These are phyloP conservation scores for Tremellales sp. DNA, from an alignment of 1,284 basidiomycete species.

Conservation along the genomic window DNA sequence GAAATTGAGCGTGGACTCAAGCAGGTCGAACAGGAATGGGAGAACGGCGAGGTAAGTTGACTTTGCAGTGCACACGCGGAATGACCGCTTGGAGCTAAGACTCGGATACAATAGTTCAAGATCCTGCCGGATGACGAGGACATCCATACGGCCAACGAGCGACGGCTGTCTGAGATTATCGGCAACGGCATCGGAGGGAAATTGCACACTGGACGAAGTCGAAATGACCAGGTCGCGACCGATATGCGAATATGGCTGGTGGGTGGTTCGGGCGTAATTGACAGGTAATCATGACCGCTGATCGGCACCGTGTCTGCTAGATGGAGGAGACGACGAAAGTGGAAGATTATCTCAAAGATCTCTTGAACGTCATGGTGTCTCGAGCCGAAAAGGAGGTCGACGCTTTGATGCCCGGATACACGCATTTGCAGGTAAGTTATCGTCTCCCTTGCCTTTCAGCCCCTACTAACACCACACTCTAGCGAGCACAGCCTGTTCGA, in stretches of 20 bases:
- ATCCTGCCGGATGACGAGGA: conserved; percentile 85
- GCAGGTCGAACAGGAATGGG: conserved; percentile 81
- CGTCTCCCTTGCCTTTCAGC: background rate
- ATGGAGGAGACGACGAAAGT: conserved; percentile 72
- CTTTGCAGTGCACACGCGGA: background rate
- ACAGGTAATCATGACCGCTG: background rate
- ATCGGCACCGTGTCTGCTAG: conserved; percentile 11
- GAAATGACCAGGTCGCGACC: conserved; percentile 97
- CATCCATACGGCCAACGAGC: conserved; percentile 99
- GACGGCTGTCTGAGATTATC: conserved; percentile 87
- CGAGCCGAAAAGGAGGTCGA: conserved; percentile 90
- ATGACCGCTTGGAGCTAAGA: background rate
- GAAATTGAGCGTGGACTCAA: conserved; percentile 76
- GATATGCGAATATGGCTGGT: conserved; percentile 93
- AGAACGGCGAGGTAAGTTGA: conserved; percentile 57
- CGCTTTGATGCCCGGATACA: conserved; percentile 90
- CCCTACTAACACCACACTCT: conserved; percentile 1
- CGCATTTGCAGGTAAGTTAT: conserved; percentile 77
- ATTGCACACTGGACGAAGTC: conserved; percentile 89
- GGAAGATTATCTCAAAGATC: conserved; percentile 66
- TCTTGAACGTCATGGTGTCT: conserved; percentile 83
- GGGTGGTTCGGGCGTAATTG: conserved; percentile 7
- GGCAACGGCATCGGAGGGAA: conserved; percentile 81
- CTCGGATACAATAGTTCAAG: conserved; percentile 56
- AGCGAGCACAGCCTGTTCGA: conserved; percentile 95